Evolutionary conservation across 805 yeast genomes (phyloP).

Genomic region (Wickerhamomyces silvicola): DNA sequence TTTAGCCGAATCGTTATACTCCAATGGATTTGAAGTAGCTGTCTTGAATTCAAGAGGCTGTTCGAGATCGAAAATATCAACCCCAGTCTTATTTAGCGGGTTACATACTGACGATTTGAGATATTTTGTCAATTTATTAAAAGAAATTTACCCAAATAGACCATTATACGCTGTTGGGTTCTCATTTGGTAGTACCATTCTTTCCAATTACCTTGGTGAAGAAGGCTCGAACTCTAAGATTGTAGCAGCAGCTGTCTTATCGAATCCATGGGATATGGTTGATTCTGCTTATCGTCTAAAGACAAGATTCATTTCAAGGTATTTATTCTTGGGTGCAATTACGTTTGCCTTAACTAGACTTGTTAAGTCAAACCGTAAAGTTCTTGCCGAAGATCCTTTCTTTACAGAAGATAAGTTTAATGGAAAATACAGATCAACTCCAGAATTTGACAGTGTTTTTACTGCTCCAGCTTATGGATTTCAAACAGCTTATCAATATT

Average conservation of each 20-base stretch:
- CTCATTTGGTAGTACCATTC: conserved; percentile 65
- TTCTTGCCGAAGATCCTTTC: conserved; percentile 24
- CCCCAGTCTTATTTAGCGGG: conserved; percentile 62
- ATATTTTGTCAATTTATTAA: conserved; percentile 45
- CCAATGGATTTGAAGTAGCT: conserved; percentile 48
- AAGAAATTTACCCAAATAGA: conserved; percentile 50
- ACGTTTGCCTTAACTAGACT: conserved; percentile 35
- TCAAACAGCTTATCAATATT: conserved; percentile 55
- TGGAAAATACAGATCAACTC: conserved; percentile 31
- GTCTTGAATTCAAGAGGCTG: conserved; percentile 70
- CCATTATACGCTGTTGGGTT: conserved; percentile 62
- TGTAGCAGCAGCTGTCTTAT: conserved; percentile 52
- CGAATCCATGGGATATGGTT: conserved; percentile 69
- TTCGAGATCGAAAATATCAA: conserved; percentile 64
- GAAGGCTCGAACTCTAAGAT: conserved; percentile 48
- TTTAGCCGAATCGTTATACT: conserved; percentile 37
- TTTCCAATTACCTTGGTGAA: conserved; percentile 65
- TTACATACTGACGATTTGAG: conserved; percentile 65
- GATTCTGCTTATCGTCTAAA: conserved; percentile 43
- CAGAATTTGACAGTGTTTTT: conserved; percentile 55
- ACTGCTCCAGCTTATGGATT: conserved; percentile 61
- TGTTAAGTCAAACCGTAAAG: conserved; percentile 37
- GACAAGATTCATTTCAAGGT: conserved; percentile 31
- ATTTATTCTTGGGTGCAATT: conserved; percentile 36
- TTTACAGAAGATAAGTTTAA: conserved; percentile 31